Percentiles rank a stretch among this genome's conserved stretches.
phyloP scores from a whole-genome alignment of 768 basidiomycete species.

The Mycena olivaceomarginata region DNA sequence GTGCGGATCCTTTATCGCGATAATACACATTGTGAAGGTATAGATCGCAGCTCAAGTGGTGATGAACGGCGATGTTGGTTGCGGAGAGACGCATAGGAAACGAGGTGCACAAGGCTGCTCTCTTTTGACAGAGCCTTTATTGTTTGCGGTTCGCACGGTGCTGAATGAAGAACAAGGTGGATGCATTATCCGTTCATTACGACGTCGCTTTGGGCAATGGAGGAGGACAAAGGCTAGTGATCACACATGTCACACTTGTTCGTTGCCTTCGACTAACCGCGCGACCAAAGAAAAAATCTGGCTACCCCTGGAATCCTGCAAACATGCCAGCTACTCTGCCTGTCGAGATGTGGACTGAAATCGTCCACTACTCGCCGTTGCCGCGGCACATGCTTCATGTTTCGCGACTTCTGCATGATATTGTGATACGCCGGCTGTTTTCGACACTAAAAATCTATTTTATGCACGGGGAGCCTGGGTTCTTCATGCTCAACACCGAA shows the following conservation, averaged over 20 bases:
- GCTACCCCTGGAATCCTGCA: too few species aligned
- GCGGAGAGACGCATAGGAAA: constrained; percentile 61
- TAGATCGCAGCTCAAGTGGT: constrained; percentile 68
- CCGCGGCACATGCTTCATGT: constrained; percentile 53
- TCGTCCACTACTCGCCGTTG: constrained; percentile 54
- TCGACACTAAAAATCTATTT: constrained; percentile 61
- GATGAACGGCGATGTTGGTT: constrained; percentile 66
- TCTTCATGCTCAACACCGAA: constrained; percentile 55
- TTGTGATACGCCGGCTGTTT: constrained; percentile 57
- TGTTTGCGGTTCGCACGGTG: too few species aligned
- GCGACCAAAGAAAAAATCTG: too few species aligned
- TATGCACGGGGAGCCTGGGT: constrained; percentile 52
- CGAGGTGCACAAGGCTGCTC: constrained; percentile 13
- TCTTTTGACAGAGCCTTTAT: background rate
- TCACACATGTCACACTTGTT: too few species aligned
- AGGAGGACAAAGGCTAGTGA: too few species aligned
- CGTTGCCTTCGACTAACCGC: too few species aligned
- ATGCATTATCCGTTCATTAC: constrained; percentile 2
- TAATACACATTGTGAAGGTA: constrained; percentile 67
- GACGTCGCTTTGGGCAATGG: too few species aligned
- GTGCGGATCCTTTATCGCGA: constrained; percentile 32
- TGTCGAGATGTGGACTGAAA: constrained; percentile 61
- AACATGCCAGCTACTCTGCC: constrained; percentile 47
- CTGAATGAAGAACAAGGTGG: background rate
- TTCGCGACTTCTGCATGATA: constrained; percentile 60